A percentile compares a stretch with the other conserved stretches of the same genome.
These are phyloP conservation scores for Arxiozyma slooffiae DNA, from an alignment of 1,139 yeast species.

Conservation along the genomic window DNA sequence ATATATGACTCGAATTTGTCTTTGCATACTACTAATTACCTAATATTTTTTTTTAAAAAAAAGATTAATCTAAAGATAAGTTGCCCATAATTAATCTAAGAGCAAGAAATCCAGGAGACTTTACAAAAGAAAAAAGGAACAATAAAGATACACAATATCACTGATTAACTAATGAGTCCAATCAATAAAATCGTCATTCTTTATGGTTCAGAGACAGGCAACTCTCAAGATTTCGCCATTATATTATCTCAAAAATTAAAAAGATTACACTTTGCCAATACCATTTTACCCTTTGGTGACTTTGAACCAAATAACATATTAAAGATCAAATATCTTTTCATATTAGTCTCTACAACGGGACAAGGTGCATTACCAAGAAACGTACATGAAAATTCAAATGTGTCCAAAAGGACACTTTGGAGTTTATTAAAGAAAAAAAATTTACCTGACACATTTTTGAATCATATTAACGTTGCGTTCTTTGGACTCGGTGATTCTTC, in stretches of 20 bases:
- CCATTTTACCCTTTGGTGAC: conserved; percentile 50
- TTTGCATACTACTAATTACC: no score
- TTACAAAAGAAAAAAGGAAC: neutral
- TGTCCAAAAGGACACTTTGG: conserved; percentile 48
- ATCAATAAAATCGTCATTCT: conserved; percentile 44
- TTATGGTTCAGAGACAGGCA: conserved; percentile 92
- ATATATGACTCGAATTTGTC: no score
- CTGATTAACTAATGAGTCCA: neutral
- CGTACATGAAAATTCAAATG: conserved; percentile 32
- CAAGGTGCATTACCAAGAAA: conserved; percentile 90
- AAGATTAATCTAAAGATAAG: no score
- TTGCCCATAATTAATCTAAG: neutral
- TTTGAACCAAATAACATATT: conserved; percentile 44
- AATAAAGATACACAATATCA: neutral
- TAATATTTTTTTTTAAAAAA: no score
- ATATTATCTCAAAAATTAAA: conserved; percentile 49
- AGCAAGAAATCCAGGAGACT: no score
- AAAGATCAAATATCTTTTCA: conserved; percentile 45
- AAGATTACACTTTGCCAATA: conserved; percentile 46
- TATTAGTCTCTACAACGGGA: conserved; percentile 85
- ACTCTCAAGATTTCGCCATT: conserved; percentile 77
- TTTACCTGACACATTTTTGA: conserved; percentile 54
- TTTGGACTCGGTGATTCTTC: conserved; percentile 96
- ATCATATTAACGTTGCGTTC: conserved; percentile 54
- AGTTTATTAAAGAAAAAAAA: conserved; percentile 56